Percentiles rank a stretch among this genome's conserved stretches.
Conservation (phyloP, 2,329 filamentous ascomycete genomes). For the Arthrobotrys iridis region DNA sequence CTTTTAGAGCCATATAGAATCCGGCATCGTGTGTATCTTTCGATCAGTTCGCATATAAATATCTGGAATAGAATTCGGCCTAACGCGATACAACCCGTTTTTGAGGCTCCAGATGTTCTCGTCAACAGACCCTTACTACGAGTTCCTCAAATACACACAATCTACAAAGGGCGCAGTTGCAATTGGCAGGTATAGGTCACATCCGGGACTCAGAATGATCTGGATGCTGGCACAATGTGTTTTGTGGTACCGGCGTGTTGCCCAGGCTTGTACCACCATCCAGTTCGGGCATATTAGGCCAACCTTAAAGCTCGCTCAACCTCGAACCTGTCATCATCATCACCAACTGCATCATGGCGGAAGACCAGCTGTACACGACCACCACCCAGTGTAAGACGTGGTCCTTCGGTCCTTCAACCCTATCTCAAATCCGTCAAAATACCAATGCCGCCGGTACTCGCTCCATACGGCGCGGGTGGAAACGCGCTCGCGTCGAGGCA, state of each 20-base stretch:
- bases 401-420: slow-evolving; percentile 82
- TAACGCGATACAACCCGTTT: no score
- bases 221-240: not conserved
- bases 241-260: no score
- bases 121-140: no score
- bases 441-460: slow-evolving; percentile 83
- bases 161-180: no score
- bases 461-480: slow-evolving; percentile 70
- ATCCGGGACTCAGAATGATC: no score
- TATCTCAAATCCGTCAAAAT: slow-evolving; percentile 76
- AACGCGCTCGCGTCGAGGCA: slow-evolving; percentile 63
- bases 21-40: no score
- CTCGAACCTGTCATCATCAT: slow-evolving; percentile 14
- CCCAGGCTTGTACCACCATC: not conserved
- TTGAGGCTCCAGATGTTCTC: no score
- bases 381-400: slow-evolving; percentile 92
- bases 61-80: no score
- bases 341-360: slow-evolving; percentile 65
- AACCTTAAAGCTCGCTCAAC: not conserved
- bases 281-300: not conserved
- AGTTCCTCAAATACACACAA: no score
- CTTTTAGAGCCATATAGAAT: no score
- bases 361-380: slow-evolving; percentile 89
- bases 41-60: no score
- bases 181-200: no score